Conservation (phyloP, 495 filamentous ascomycete species). For the Trichoderma asperelloides region DNA sequence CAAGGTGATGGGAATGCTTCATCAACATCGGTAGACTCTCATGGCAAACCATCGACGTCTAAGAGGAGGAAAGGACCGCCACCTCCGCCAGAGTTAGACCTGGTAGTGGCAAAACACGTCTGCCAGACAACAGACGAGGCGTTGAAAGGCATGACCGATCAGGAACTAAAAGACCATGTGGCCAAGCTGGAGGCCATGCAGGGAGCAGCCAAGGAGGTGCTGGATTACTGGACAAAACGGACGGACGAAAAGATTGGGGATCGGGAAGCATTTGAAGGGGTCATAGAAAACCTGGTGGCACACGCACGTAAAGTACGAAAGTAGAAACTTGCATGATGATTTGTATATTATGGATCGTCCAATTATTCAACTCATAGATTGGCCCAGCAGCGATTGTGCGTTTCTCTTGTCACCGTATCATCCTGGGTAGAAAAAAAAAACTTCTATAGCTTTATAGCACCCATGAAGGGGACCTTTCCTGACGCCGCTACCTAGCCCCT, state of each 20-base stretch:
- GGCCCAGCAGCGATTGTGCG: not conserved
- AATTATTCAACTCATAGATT: slow-evolving; percentile 13
- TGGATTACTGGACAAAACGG: slow-evolving; percentile 83
- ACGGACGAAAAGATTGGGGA: slow-evolving; percentile 79
- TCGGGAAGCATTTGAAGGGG: slow-evolving; percentile 91
- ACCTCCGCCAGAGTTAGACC: slow-evolving; percentile 66
- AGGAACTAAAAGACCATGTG: slow-evolving; percentile 70
- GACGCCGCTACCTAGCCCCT: slow-evolving; percentile 4
- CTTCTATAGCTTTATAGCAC: slow-evolving; percentile 7
- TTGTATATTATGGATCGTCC: slow-evolving; percentile 1
- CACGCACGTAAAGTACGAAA: slow-evolving; percentile 86
- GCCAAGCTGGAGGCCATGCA: slow-evolving; percentile 58
- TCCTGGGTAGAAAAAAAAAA: not conserved
- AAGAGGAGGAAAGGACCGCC: slow-evolving; percentile 47
- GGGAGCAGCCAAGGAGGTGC: slow-evolving; percentile 58
- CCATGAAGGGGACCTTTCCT: not conserved
- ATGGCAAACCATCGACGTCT: slow-evolving; percentile 32
- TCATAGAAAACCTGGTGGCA: slow-evolving; percentile 96
- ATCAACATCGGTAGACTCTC: slow-evolving; percentile 46
- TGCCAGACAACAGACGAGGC: slow-evolving; percentile 80
- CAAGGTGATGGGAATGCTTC: slow-evolving; percentile 44
- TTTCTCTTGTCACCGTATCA: not conserved
- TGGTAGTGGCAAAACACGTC: slow-evolving; percentile 65
- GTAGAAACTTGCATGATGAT: slow-evolving; percentile 19
- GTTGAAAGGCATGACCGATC: slow-evolving; percentile 61